Base-by-base conservation (phyloP, 805 yeast genomes). In the Candida nemodendra region DNA sequence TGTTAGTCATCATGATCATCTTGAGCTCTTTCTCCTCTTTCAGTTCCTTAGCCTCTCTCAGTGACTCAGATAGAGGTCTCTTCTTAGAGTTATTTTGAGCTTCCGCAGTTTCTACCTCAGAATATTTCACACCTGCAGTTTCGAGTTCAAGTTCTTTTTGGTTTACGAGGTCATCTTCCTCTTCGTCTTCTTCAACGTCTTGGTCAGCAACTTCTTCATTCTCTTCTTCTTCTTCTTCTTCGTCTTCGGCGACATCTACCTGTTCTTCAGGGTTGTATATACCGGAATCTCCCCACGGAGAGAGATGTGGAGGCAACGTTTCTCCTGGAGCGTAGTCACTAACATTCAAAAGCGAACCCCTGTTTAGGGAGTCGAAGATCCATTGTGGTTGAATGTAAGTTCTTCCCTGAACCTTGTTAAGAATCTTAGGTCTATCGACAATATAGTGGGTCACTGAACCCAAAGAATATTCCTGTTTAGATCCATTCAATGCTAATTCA, bases 281-380 rank as follows among this genome's bases (percentile, higher is more conserved):
- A 53, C 84, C 88, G 32, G 90, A 76, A 68, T 93, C 99, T 52
- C 98, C 98, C 98, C 99, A 93, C 70, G 99, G 99, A 36, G 96
- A 86, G 56, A 93, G 71, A 65, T 93, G 99, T 25, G 99, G 97
- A 30, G 99, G 99, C 48, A 93, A 72, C 4, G 87, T 69, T 66
- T 91, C 97, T 39, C 99, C 99, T 4, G 96, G 96, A 30, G 95
- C 84, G 59, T 93, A 93, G 38, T 72, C 73, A 38, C 82, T 80
- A 16, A 87, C 96, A 14, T 93, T 78, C 42, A 84, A 70, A 44
- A 93, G 71, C 42, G 76, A 71, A 34, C 78, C 76, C 65, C 84
- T 83, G 69, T 93, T 93, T 44, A 93, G 68, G 56, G 84, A 81
- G 62, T 93, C 99, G 61, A 93, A 90, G 21, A 93, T 72, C 99